Conservation (phyloP, 2,329 filamentous ascomycete species). For the Colletotrichum filicis region DNA sequence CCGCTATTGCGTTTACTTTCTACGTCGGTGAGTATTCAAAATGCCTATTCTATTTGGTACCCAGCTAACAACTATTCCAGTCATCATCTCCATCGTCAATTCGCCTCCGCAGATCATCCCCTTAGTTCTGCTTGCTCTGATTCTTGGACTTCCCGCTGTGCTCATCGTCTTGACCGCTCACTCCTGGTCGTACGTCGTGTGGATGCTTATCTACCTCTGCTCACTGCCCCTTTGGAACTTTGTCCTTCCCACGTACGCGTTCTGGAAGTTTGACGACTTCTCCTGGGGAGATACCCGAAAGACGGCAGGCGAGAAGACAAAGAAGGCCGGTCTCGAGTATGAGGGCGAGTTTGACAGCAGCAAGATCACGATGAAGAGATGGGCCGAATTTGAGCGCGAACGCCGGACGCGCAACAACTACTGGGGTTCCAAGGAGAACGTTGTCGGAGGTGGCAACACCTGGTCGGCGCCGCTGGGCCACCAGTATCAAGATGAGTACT, state of each 20-base stretch:
- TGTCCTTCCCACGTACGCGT: slow-evolving; percentile 90
- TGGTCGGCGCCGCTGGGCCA: slow-evolving; percentile 57
- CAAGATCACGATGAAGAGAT: slow-evolving; percentile 99
- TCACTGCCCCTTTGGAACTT: slow-evolving; percentile 99
- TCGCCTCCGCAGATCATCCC: slow-evolving; percentile 87
- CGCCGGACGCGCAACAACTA: slow-evolving; percentile 61
- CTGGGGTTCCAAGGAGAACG: slow-evolving; percentile 65
- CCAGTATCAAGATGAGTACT: slow-evolving; percentile 66
- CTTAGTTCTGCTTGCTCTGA: slow-evolving; percentile 86
- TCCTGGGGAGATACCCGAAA: slow-evolving; percentile 98
- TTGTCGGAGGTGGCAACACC: slow-evolving; percentile 52
- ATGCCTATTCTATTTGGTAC: neutral
- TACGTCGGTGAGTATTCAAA: slow-evolving; percentile 81
- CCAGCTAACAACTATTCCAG: slow-evolving; percentile 52
- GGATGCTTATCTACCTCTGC: slow-evolving; percentile 96
- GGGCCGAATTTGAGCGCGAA: slow-evolving; percentile 91
- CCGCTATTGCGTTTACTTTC: slow-evolving; percentile 95
- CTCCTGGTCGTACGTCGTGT: slow-evolving; percentile 88
- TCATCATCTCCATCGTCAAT: slow-evolving; percentile 86
- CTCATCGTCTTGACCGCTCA: slow-evolving; percentile 95
- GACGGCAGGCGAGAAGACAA: slow-evolving; percentile 88
- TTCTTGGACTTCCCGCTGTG: slow-evolving; percentile 91
- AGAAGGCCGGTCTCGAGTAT: slow-evolving; percentile 86
- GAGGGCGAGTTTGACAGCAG: slow-evolving; percentile 98
- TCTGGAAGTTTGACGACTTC: slow-evolving; percentile 99